Evolutionary conservation across 179 eudicot genomes (phyloP).

Genomic region (Sideroxylon spinosum): DNA sequence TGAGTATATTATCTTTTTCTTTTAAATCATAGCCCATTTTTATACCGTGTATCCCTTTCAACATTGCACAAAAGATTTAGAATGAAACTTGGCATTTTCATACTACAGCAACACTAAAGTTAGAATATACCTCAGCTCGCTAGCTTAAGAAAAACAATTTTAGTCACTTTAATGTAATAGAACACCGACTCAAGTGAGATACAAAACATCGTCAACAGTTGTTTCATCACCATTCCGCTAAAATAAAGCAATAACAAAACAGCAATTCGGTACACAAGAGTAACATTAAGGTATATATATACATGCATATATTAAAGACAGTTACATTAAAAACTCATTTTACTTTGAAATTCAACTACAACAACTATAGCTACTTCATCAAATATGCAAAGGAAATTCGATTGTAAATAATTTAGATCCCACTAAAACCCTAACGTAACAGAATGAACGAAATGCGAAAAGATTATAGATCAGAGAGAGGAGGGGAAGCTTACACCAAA

Average conservation of each 20-base stretch:
- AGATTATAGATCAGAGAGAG: not conserved
- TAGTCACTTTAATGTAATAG: not conserved
- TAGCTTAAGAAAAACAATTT: not conserved
- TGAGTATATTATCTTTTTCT: too few relatives aligned
- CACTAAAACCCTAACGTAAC: not conserved
- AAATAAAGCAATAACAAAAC: not conserved
- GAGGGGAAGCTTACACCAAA: conserved; percentile 70
- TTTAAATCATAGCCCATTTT: too few relatives aligned
- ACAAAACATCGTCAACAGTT: not conserved
- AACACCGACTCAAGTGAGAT: not conserved
- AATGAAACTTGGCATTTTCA: not conserved
- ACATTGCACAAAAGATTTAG: not conserved
- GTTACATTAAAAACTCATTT: not conserved
- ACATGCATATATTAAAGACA: not conserved
- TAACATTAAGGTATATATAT: too few relatives aligned
- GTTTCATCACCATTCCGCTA: not conserved
- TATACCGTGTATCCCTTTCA: too few relatives aligned
- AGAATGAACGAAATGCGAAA: not conserved
- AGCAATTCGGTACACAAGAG: not conserved
- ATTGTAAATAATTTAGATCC: conserved; percentile 13
- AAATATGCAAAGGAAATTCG: not conserved
- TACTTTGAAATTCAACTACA: too few relatives aligned
- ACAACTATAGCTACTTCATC: too few relatives aligned
- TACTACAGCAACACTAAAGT: not conserved
- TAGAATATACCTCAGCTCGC: not conserved